phyloP scores from a whole-genome alignment of 2,329 filamentous ascomycete species.

The Cladosporium velox region DNA sequence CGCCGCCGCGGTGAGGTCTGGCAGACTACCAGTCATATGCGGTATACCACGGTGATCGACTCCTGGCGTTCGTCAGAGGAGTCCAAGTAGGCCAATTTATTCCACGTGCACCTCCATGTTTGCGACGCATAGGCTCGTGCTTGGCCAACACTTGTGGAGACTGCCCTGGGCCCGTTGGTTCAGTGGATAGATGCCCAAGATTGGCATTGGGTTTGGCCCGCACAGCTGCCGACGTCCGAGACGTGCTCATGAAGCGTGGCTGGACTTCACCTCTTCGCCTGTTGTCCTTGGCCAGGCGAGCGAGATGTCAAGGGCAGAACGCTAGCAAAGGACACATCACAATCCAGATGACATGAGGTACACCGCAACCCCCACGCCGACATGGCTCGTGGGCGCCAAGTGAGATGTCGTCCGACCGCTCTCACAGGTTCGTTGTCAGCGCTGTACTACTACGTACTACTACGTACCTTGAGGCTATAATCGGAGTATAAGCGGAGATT shows the following conservation, averaged over 20 bases:
- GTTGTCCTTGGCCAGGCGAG: not conserved
- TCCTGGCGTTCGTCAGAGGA: conserved; percentile 7
- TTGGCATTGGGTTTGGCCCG: not conserved
- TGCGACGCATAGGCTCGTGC: conserved; percentile 9
- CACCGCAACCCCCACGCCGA: not conserved
- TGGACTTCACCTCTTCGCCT: conserved; percentile 3
- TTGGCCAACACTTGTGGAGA: conserved; percentile 1
- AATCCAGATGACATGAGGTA: not conserved
- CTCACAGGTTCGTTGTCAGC: not conserved
- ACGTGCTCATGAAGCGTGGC: not conserved
- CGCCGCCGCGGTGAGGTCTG: conserved; percentile 4
- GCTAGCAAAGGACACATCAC: not conserved
- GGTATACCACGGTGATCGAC: not conserved
- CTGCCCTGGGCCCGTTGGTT: not conserved
- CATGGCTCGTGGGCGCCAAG: not conserved
- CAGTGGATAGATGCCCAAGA: conserved; percentile 2
- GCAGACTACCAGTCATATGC: conserved; percentile 7
- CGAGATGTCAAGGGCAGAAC: not conserved
- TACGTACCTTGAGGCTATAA: not conserved
- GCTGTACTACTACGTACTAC: not conserved
- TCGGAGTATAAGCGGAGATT: conserved; percentile 19
- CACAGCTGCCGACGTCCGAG: conserved; percentile 12
- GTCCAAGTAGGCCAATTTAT: conserved; percentile 8
- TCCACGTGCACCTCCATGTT: conserved; percentile 21
- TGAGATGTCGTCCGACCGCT: not conserved